Conservation (phyloP, 1,284 basidiomycete species). For the Calocybe gambosa region DNA sequence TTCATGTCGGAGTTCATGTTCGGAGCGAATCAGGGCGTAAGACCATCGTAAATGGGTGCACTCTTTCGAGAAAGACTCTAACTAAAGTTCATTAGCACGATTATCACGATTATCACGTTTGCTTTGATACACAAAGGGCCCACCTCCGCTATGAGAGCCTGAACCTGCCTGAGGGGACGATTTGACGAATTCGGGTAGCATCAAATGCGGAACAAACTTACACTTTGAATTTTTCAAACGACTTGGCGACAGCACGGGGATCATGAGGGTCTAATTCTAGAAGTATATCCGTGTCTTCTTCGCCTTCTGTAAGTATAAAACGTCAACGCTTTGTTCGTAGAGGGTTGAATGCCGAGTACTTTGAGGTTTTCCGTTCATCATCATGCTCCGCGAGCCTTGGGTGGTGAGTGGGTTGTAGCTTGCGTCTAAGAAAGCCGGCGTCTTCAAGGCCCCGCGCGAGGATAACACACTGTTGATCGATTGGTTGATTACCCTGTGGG, state of each 20-base stretch:
- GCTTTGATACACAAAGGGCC: neutral
- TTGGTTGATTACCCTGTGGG: neutral
- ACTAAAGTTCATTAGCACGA: constrained; percentile 3
- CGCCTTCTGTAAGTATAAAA: neutral
- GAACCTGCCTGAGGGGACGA: neutral
- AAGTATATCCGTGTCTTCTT: neutral
- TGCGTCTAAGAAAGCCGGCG: neutral
- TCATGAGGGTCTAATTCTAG: neutral
- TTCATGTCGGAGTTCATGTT: constrained; percentile 11
- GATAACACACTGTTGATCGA: neutral
- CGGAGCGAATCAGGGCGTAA: constrained; percentile 15
- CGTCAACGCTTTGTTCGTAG: neutral
- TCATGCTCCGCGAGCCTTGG: neutral
- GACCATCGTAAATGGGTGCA: constrained; percentile 15
- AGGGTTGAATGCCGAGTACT: neutral
- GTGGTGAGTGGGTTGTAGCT: neutral
- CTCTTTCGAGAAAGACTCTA: constrained; percentile 10
- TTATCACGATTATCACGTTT: neutral
- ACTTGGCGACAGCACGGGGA: neutral
- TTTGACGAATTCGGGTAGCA: neutral
- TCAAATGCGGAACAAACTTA: neutral
- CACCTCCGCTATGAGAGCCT: neutral
- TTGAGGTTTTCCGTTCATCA: neutral
- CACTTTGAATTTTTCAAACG: neutral
- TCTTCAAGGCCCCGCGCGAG: neutral